Evolutionary conservation across 116 monocot species (phyloP), one percentile per base, ranked within the genome.

Genomic region (Zostera marina): DNA sequence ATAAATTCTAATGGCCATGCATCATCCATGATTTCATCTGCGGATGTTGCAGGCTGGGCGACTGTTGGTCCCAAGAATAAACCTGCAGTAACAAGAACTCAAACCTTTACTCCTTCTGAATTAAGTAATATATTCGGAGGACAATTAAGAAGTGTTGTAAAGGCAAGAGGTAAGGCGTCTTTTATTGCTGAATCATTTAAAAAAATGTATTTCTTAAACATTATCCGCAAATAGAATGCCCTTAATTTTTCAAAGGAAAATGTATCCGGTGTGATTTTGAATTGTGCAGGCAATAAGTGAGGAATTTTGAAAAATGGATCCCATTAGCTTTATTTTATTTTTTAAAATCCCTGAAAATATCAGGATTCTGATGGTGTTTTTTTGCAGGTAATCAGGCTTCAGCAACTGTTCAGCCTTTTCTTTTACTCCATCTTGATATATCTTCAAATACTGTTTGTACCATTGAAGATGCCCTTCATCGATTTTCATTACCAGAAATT

Each of bases 1-100:
- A 61, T 70, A 46, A 68, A 41, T 67, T 70, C 72, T 59, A 74
- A 70, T 70, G 76, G 68, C 11, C 52, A 38, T 9, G 62, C 52
- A n/a, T 46, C 59, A 13, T 56, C 81, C 66, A 52, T 96, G 24
- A 52, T 85, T 65, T 80, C 84, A 42, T 80, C 85, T 46, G 63
- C 67, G 39, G 83, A 96, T 71, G 96, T 89, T 56, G 96, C 89
- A 68, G 89, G 79, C 8, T 96, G 96, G 96, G 96, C 85, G 67
- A 96, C 89, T 49, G 89, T 96, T 69, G 96, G 96, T 20, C 85
- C 82, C 9, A 96, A 96, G 60, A 96, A 96, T 53, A 96, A 96
- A 45, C 76, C 88, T 66, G 85, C 89, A 16, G 74, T 96, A 24
- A 89, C 85, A 20, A 82, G 96, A 82, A 96, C 83, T 61, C 96